A percentile compares a stretch with the other conserved stretches of the same genome.
These are phyloP conservation scores for Gossypium longicalyx DNA, from an alignment of 345 rosid genomes.

Conservation along the genomic window DNA sequence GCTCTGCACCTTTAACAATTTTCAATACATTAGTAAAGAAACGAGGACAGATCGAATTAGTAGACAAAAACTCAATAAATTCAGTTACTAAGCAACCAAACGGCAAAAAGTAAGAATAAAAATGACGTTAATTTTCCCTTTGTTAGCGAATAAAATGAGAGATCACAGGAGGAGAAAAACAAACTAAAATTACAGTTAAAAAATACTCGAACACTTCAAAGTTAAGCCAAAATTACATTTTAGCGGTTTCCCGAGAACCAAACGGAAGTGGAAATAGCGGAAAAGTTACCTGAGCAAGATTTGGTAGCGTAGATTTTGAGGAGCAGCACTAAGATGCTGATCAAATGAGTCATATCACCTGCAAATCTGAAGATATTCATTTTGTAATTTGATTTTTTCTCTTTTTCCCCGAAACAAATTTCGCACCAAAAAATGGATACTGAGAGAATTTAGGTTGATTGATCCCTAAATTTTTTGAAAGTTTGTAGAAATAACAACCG, in stretches of 20 bases:
- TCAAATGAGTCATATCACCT: constrained; percentile 94
- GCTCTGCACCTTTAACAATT: neutral
- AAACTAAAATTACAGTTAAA: neutral
- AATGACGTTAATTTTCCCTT: neutral
- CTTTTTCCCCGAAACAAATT: neutral
- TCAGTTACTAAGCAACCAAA: neutral
- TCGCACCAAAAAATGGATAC: constrained; percentile 12
- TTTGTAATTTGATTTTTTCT: constrained; percentile 13
- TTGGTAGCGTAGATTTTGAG: constrained; percentile 97
- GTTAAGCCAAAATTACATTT: neutral
- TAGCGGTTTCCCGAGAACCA: constrained; percentile 19
- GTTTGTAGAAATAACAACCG: neutral
- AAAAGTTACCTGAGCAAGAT: constrained; percentile 74
- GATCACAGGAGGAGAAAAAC: neutral
- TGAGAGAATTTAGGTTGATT: neutral
- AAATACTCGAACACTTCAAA: neutral
- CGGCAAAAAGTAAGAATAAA: neutral
- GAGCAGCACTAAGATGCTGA: constrained; percentile 80
- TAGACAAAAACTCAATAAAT: neutral
- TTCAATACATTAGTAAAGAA: neutral
- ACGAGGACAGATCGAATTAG: too few relatives aligned
- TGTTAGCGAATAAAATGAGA: neutral
- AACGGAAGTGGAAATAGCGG: constrained; percentile 10
- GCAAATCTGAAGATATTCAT: constrained; percentile 96
- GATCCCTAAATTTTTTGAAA: constrained; percentile 13